Base-by-base conservation (phyloP, 768 basidiomycete species). In the Psilocybe azurescens region DNA sequence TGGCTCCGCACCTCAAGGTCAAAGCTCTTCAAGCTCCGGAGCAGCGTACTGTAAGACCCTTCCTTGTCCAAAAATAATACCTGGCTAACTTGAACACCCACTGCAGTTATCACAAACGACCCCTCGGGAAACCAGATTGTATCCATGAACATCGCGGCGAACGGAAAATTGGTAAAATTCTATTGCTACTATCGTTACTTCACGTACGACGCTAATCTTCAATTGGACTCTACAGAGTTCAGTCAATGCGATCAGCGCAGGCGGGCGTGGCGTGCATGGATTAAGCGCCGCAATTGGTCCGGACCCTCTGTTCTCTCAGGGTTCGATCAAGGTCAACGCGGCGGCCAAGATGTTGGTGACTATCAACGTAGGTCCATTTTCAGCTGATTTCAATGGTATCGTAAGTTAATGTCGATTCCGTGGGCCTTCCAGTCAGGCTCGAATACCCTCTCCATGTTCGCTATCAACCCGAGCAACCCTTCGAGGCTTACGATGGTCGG, bases 371-470 rank as follows among this genome's bases (percentile, higher is more conserved):
- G 36, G 56, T 38, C 5, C 9, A 33, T 11, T 38, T 13, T 38
- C 2, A 49, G 33, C 33, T 5, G 33, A 33, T 5, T 33, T 9
- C 33, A 33, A 33, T 5, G 33, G 5, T 33, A 33, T 9, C 4
- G 49, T 3, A n/a, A n/a, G 1, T 3, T 53, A 3, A 50, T 20
- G 49, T 38, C 41, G 51, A 53, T 4, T 29, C 5, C n/a, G 14
- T 13, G 14, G 11, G 14, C 29, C 20, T 29, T 38, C n/a, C 65
- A 83, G 80, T 66, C 83, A 24, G 84, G 83, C 69, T 11, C 63
- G n/a, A n/a, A n/a, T n/a, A n/a, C n/a, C n/a, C n/a, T n/a, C n/a
- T n/a, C n/a, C n/a, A n/a, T n/a, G n/a, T n/a, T n/a, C n/a, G n/a
- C n/a, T n/a, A n/a, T n/a, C n/a, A n/a, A n/a, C n/a, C n/a, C n/a